Percentiles rank a stretch among this genome's conserved stretches.
Evolutionary conservation across 129 eudicot species (phyloP).

Genomic region (Artemisia annua): DNA sequence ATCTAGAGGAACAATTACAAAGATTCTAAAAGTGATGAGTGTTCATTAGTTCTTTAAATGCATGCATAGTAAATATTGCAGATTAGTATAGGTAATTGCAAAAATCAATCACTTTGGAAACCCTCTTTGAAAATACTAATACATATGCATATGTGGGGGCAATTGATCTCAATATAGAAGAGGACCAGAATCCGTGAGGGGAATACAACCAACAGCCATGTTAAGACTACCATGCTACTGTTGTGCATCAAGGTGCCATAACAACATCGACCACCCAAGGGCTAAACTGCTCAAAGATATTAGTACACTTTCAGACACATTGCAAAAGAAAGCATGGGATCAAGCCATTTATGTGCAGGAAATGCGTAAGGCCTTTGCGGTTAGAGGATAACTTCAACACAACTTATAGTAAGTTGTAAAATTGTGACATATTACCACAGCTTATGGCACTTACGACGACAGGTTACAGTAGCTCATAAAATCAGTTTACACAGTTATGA

Average conservation of each 20-base stretch:
- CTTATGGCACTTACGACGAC: too few species aligned
- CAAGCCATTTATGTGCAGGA: constrained; percentile 81
- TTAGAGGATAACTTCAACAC: too few species aligned
- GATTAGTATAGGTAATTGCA: too few species aligned
- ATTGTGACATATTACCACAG: too few species aligned
- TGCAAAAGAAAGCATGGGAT: constrained; percentile 84
- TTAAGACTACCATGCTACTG: constrained; percentile 86
- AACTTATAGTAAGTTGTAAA: too few species aligned
- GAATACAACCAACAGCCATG: constrained; percentile 93
- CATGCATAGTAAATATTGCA: too few species aligned
- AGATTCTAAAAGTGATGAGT: too few species aligned
- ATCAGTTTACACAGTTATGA: too few species aligned
- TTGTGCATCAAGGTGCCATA: constrained; percentile 76
- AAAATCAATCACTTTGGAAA: too few species aligned
- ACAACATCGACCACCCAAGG: constrained; percentile 89
- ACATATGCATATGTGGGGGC: constrained; percentile 99
- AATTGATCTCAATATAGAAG: constrained; percentile 91
- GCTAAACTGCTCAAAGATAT: constrained; percentile 87
- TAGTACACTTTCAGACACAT: constrained; percentile 85
- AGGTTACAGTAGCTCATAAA: too few species aligned
- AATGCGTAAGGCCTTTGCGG: constrained; percentile 69
- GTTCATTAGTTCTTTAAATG: too few species aligned
- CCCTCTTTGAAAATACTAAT: background rate
- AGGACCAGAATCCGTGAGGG: constrained; percentile 83
- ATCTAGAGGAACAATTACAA: too few species aligned